Evolutionary conservation across 805 yeast species (phyloP), one percentile per base, ranked within the genome.

Genomic region (Barnettozyma botsteinii): DNA sequence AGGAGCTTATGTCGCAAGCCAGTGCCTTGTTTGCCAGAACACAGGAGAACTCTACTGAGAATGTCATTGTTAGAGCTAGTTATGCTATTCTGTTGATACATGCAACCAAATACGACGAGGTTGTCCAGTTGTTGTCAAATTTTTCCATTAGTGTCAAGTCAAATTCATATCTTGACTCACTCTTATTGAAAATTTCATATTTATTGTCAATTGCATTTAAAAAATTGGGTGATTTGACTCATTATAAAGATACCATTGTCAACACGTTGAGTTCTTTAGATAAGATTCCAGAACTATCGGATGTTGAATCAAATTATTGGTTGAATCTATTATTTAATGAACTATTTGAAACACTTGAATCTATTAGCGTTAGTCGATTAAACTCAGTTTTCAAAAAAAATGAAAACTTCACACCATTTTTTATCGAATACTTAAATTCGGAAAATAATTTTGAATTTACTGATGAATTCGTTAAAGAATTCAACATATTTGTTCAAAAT

Each of bases 241-340:
- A 27, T 22, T 38, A 34, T 23, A 41, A 31, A 22, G 21, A 35
- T 5, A 37, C 39, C 3, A 21, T 51, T 31, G n/a, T 45, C 6
- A 17, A 20, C 2, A 50, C 49, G 7, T 25, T 56, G 28, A 50
- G 49, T 32, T 13, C 40, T 5, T 43, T 37, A 28, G 18, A 31
- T 1, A 23, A 26, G 7, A 17, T 50, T 7, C 59, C 60, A 10
- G 31, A 36, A 3, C 22, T 36, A 4, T 50, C 57, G 6, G 30
- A 53, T 11, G 31, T 56, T 15, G 56, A 53, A 36, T 45, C 53
- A 3, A 37, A 24, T 3, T 24, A 35, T 4, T 56, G 59, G 60
- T 38, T 55, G 17, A 15, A 39, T 11, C 17, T 23, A 18, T 25
- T 50, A 7, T 54, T 42, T 39, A 32, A 37, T 29, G 25, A 40